Base-by-base conservation (phyloP, 164 flowering plant genomes). In the Chimonanthus salicifolius region DNA sequence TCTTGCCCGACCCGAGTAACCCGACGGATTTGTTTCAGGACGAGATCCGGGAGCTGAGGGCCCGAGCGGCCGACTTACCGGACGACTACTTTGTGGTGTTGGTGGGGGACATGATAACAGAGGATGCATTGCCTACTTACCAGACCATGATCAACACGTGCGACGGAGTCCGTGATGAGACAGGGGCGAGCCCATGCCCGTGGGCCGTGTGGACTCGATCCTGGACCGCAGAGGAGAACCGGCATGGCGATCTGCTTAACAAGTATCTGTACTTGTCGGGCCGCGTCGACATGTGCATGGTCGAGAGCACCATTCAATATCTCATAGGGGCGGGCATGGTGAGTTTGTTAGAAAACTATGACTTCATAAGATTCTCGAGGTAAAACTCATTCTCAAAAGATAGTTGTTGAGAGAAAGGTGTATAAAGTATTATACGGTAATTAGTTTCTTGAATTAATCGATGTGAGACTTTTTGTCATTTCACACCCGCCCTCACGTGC, bases 61-160 rank as follows among this genome's bases (percentile, higher is more conserved):
- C 45, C 20, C 60, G 72, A 49, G 46, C 76, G 13, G 45, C 3
- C 8, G 76, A 74, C 43, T 58, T 74, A 6, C 76, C 76, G 4
- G 76, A 74, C 45, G 33, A 33, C 33, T 68, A 68, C 66, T 74
- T n/a, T 20, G 71, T 74, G 9, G 68, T 71, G 45, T 68, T 74
- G 71, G 72, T 74, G 18, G 76, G 76, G 5, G 76, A 74, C 20
- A 68, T 74, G 76, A 67, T 58, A 48, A 87, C 89, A 0, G 88
- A 87, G 72, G 90, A 87, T 76, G 90, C 90, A 62, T 84, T 87
- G 49, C 89, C 89, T 1, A 85, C 89, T 47, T 86, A 87, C 69
- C 87, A 85, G 70, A 85, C 88, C 13, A 81, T 81, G 83, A 74
- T 87, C 16, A 85, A 87, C 68, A 81, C 86, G 6, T 72, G 80